Evolutionary conservation across 2,329 filamentous ascomycete species (phyloP).

Genomic region (Hypomyces perniciosus): DNA sequence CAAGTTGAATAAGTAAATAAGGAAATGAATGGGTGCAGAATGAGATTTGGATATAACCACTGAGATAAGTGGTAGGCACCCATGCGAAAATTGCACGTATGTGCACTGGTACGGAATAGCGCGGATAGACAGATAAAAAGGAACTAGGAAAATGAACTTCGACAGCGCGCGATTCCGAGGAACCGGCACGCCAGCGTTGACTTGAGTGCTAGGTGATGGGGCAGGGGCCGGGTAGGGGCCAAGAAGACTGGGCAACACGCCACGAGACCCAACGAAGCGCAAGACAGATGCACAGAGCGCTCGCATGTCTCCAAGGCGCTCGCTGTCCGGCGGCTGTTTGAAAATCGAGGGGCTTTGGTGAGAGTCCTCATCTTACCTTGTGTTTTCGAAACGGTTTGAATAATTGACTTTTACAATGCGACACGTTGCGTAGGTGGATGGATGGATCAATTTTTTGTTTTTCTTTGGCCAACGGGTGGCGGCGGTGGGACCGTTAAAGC

Average conservation of each 20-base stretch:
- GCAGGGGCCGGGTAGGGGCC: slow-evolving; percentile 3
- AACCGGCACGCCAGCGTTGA: slow-evolving; percentile 9
- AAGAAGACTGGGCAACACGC: background rate
- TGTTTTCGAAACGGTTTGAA: no score
- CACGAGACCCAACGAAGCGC: background rate
- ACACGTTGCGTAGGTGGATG: no score
- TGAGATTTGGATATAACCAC: no score
- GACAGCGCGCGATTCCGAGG: slow-evolving; percentile 11
- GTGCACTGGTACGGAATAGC: background rate
- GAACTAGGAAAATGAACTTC: slow-evolving; percentile 5
- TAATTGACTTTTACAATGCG: no score
- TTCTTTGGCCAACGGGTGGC: slow-evolving; percentile 3
- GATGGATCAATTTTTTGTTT: background rate
- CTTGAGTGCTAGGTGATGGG: slow-evolving; percentile 1
- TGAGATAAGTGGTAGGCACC: background rate
- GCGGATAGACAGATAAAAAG: background rate
- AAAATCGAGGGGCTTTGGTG: no score
- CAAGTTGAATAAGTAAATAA: background rate
- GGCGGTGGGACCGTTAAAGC: slow-evolving; percentile 7
- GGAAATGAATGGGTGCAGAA: background rate
- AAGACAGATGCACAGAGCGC: background rate
- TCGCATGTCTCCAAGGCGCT: background rate
- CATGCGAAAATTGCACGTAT: background rate
- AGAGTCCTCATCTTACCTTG: no score
- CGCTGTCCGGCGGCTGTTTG: no score